Conservation (phyloP, 192 early-diverging fungal species). For the Mortierella alpina region DNA sequence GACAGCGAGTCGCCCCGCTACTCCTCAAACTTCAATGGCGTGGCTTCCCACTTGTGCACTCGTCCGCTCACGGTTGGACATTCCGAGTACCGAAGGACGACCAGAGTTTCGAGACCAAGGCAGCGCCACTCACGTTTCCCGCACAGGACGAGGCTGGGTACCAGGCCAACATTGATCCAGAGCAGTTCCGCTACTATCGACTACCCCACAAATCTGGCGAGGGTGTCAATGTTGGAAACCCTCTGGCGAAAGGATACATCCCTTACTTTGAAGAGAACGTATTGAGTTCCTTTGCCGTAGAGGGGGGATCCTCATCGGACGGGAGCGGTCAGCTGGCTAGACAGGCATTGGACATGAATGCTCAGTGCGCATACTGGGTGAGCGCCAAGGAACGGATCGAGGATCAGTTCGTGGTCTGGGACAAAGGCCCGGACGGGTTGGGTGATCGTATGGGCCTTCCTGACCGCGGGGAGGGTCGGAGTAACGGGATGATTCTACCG, state of each 20-base stretch:
- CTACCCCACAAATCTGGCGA: slow-evolving; percentile 93
- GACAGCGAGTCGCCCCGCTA: slow-evolving; percentile 82
- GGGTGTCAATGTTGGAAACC: slow-evolving; percentile 80
- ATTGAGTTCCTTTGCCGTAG: slow-evolving; percentile 73
- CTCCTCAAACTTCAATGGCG: slow-evolving; percentile 87
- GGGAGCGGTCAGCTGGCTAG: slow-evolving; percentile 63
- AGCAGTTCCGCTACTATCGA: slow-evolving; percentile 67
- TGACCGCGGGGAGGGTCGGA: slow-evolving; percentile 32
- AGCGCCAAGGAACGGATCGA: slow-evolving; percentile 81
- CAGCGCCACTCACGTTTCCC: slow-evolving; percentile 23
- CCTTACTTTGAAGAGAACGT: slow-evolving; percentile 81
- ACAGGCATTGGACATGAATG: slow-evolving; percentile 81
- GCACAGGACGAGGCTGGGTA: slow-evolving; percentile 54
- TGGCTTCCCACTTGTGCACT: slow-evolving; percentile 82
- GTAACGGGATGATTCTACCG: slow-evolving; percentile 86
- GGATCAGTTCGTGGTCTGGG: slow-evolving; percentile 90
- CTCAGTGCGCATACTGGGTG: slow-evolving; percentile 92
- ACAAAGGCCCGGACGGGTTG: slow-evolving; percentile 44
- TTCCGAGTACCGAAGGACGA: slow-evolving; percentile 73
- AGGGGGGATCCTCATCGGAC: slow-evolving; percentile 10
- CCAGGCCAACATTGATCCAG: slow-evolving; percentile 57
- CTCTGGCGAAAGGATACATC: slow-evolving; percentile 87
- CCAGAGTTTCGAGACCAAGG: slow-evolving; percentile 28
- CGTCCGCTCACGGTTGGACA: slow-evolving; percentile 80
- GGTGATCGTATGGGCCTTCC: slow-evolving; percentile 58